These are phyloP conservation scores for Copromyces sp. DNA, from an alignment of 495 filamentous ascomycete genomes.

Conservation along the genomic window DNA sequence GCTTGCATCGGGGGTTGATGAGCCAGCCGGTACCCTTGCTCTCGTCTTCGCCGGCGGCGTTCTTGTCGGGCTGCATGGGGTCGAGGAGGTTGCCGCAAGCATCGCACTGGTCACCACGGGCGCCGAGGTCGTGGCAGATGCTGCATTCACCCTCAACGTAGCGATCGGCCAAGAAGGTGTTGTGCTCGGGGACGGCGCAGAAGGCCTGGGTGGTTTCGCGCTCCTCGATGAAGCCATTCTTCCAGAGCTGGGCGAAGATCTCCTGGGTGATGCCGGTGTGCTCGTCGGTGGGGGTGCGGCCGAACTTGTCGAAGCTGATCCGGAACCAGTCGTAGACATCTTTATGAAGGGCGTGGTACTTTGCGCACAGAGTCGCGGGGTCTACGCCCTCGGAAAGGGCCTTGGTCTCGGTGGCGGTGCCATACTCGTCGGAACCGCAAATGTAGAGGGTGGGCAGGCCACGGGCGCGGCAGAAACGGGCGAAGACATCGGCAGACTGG, in stretches of 20 bases:
- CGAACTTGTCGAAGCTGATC: slow-evolving; percentile 76
- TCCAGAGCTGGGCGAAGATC: slow-evolving; percentile 67
- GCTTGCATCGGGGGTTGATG: slow-evolving; percentile 59
- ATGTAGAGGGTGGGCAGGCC: slow-evolving; percentile 55
- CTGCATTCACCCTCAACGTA: slow-evolving; percentile 85
- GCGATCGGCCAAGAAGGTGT: slow-evolving; percentile 81
- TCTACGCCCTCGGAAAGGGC: slow-evolving; percentile 62
- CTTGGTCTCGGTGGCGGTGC: slow-evolving; percentile 77
- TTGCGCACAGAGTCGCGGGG: slow-evolving; percentile 64
- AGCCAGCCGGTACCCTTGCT: slow-evolving; percentile 23
- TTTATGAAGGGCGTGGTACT: slow-evolving; percentile 75
- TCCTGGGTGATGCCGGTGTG: slow-evolving; percentile 82
- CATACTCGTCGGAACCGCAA: slow-evolving; percentile 59
- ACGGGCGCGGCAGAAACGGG: slow-evolving; percentile 62
- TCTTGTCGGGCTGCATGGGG: slow-evolving; percentile 44
- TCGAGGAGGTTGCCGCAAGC: slow-evolving; percentile 72
- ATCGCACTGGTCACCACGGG: slow-evolving; percentile 74
- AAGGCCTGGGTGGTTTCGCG: slow-evolving; percentile 68
- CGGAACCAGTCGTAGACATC: slow-evolving; percentile 78
- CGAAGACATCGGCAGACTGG: slow-evolving; percentile 35
- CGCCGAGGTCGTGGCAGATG: slow-evolving; percentile 65
- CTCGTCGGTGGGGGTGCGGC: slow-evolving; percentile 66
- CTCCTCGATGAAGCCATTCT: slow-evolving; percentile 76
- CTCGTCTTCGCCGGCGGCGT: slow-evolving; percentile 13
- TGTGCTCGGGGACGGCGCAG: slow-evolving; percentile 59